Evolutionary conservation across 2,329 filamentous ascomycete genomes (phyloP).

Genomic region (Diaporthe sp.): DNA sequence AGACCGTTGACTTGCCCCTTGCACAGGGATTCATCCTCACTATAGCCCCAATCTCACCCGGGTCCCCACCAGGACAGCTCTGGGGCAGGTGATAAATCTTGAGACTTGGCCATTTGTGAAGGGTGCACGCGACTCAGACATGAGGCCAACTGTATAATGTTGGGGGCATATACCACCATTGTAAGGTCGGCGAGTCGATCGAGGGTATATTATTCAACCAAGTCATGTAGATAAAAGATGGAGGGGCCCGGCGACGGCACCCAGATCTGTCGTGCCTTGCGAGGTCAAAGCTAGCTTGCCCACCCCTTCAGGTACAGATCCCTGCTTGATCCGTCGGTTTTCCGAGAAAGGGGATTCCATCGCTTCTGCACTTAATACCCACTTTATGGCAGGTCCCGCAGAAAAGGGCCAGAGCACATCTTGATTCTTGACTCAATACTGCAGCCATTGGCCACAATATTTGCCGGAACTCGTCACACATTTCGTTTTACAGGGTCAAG

Average conservation of each 20-base stretch:
- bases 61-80: background rate
- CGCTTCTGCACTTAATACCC: background rate
- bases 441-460: constrained; percentile 16
- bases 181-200: background rate
- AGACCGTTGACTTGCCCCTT: background rate
- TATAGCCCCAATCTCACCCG: background rate
- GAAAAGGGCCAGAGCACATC: constrained; percentile 10
- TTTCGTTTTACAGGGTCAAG: constrained; percentile 24
- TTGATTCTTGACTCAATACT: constrained; percentile 11
- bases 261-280: constrained; percentile 32
- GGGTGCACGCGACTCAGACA: background rate
- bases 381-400: background rate
- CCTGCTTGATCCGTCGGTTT: background rate
- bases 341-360: background rate
- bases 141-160: background rate
- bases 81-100: too few relatives aligned
- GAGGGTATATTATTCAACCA: background rate
- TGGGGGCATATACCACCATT: background rate
- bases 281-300: background rate
- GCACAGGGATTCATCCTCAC: background rate
- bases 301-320: constrained; percentile 11
- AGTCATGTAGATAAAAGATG: constrained; percentile 10
- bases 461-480: constrained; percentile 23
- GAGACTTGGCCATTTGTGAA: background rate
- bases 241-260: background rate